Evolutionary conservation across 257 asterid genomes (phyloP).

Genomic region (Verbascum thapsus): DNA sequence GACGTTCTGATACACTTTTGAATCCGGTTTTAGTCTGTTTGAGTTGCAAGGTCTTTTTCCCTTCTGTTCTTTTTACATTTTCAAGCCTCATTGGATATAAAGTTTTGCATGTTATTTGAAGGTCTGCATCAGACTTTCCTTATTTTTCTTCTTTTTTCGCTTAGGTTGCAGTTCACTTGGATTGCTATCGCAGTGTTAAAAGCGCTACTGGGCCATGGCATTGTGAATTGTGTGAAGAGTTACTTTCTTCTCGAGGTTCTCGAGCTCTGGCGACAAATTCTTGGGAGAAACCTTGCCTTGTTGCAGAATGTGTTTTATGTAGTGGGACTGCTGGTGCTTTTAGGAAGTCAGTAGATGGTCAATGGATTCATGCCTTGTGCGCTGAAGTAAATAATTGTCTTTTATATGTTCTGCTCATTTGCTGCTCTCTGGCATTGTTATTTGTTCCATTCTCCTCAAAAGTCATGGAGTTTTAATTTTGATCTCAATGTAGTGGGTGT

Average conservation of each 20-base stretch:
- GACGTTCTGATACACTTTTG: constrained; percentile 74
- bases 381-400: constrained; percentile 76
- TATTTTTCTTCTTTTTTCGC: constrained; percentile 9
- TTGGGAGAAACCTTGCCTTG: constrained; percentile 74
- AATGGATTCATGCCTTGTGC: constrained; percentile 96
- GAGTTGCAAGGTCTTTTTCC: constrained; percentile 79
- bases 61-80: constrained; percentile 7
- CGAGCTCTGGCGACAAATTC: constrained; percentile 56
- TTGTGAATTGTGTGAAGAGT: constrained; percentile 91
- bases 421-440: constrained; percentile 19
- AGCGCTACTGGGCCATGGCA: constrained; percentile 86
- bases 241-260: constrained; percentile 57
- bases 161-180: constrained; percentile 95
- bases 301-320: constrained; percentile 91
- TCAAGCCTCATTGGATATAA: neutral
- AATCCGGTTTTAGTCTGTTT: constrained; percentile 85
- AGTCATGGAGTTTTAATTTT: constrained; percentile 36
- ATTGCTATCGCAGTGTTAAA: constrained; percentile 83
- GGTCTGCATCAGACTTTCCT: neutral
- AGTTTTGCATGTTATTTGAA: constrained; percentile 10
- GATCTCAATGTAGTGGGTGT: constrained; percentile 74
- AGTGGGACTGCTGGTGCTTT: constrained; percentile 99
- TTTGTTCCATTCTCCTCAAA: constrained; percentile 22
- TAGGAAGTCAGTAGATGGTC: constrained; percentile 85
- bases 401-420: constrained; percentile 28